Conservation (phyloP, 805 yeast species). For the Metschnikowia picachoensis region DNA sequence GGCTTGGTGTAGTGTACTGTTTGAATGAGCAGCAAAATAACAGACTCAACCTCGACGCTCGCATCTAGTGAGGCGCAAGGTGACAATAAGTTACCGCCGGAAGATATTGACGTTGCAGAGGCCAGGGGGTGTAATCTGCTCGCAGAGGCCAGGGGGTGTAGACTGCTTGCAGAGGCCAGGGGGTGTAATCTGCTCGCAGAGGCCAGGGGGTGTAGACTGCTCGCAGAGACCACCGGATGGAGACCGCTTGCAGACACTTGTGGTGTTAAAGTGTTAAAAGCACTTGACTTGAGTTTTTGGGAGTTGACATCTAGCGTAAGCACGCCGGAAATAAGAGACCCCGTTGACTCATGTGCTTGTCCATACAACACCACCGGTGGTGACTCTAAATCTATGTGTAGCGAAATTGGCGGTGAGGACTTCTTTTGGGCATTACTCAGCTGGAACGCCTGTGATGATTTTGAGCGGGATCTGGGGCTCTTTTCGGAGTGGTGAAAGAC, state of each 20-base stretch:
- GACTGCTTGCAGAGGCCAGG: not conserved
- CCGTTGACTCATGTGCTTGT: slow-evolving; percentile 68
- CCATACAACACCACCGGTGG: slow-evolving; percentile 93
- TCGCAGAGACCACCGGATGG: not conserved
- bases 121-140: slow-evolving; percentile 1
- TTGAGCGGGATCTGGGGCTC: slow-evolving; percentile 3
- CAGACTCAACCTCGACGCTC: slow-evolving; percentile 40
- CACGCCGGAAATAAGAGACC: slow-evolving; percentile 81
- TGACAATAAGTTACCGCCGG: not conserved
- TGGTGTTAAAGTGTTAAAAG: not conserved
- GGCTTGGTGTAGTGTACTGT: slow-evolving; percentile 64
- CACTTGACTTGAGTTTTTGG: not conserved
- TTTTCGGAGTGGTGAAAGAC: slow-evolving; percentile 21
- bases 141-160: not conserved
- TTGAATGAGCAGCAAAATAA: slow-evolving; percentile 69
- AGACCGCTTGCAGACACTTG: not conserved
- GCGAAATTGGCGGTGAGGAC: slow-evolving; percentile 24
- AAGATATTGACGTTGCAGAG: slow-evolving; percentile 1
- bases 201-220: not conserved
- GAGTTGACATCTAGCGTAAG: slow-evolving; percentile 43
- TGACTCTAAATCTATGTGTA: slow-evolving; percentile 70
- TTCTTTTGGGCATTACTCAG: not conserved
- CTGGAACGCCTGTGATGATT: not conserved
- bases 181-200: slow-evolving; percentile 4
- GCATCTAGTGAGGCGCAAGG: not conserved